Percentiles rank a stretch among this genome's conserved stretches.
phyloP scores from a whole-genome alignment of 768 basidiomycete genomes.

The Holtermannia corniformis region DNA sequence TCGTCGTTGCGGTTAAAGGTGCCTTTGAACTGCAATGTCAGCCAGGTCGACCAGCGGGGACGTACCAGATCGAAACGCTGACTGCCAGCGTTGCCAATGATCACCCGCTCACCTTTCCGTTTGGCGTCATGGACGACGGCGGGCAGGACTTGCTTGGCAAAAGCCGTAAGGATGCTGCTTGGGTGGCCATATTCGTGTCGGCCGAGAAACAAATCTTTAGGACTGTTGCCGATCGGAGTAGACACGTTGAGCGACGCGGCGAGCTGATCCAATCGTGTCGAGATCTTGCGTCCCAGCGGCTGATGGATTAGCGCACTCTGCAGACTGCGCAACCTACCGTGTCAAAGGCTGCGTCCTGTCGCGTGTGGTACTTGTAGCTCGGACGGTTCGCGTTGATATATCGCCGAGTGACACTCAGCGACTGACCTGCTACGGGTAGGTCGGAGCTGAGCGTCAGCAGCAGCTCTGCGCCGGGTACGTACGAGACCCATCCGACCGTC shows the following conservation, averaged over 20 bases:
- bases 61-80: slow-evolving; percentile 42
- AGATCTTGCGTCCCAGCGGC: slow-evolving; percentile 21
- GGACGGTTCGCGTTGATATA: slow-evolving; percentile 38
- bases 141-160: slow-evolving; percentile 46
- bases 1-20: slow-evolving; percentile 73
- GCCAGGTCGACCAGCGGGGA: not conserved
- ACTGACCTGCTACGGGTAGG: slow-evolving; percentile 69
- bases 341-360: slow-evolving; percentile 52
- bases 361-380: slow-evolving; percentile 56
- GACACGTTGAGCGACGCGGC: slow-evolving; percentile 49
- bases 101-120: slow-evolving; percentile 19
- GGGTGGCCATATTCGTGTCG: slow-evolving; percentile 44
- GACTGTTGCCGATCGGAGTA: slow-evolving; percentile 59
- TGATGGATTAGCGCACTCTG: not conserved
- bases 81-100: slow-evolving; percentile 38
- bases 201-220: slow-evolving; percentile 56
- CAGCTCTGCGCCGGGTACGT: slow-evolving; percentile 34
- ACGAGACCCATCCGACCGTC: slow-evolving; percentile 58
- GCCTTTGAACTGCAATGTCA: slow-evolving; percentile 44
- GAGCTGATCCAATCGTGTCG: slow-evolving; percentile 11
- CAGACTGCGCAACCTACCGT: slow-evolving; percentile 43
- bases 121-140: slow-evolving; percentile 46
- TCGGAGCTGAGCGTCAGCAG: slow-evolving; percentile 58
- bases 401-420: slow-evolving; percentile 46
- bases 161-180: slow-evolving; percentile 32